Conservation (phyloP, 2,329 filamentous ascomycete species). For the Exserohilum turcica region DNA sequence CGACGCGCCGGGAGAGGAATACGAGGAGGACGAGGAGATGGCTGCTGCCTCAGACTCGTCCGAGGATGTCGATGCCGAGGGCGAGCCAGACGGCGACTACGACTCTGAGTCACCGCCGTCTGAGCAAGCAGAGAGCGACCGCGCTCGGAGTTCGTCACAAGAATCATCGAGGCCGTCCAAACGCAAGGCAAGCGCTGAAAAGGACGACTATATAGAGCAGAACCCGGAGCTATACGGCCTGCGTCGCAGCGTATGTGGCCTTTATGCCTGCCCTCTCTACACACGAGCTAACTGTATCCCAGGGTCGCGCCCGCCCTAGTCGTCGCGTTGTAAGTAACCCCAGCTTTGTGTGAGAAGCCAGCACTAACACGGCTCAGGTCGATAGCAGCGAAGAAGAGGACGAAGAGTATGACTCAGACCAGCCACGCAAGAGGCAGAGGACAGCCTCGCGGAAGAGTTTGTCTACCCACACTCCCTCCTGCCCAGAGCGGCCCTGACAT, state of each 20-base stretch:
- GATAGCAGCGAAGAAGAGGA: constrained; percentile 71
- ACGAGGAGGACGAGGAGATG: constrained; percentile 52
- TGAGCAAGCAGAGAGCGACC: constrained; percentile 53
- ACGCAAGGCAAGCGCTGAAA: constrained; percentile 67
- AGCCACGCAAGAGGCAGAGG: constrained; percentile 67
- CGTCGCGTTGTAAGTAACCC: constrained; percentile 62
- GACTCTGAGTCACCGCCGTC: constrained; percentile 65
- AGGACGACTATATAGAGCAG: constrained; percentile 84
- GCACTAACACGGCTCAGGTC: constrained; percentile 51
- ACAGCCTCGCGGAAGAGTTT: constrained; percentile 68
- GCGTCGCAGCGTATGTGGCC: constrained; percentile 77
- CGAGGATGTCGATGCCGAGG: constrained; percentile 56
- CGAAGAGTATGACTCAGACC: constrained; percentile 70
- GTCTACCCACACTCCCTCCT: constrained; percentile 32
- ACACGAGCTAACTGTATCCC: constrained; percentile 41
- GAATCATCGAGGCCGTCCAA: constrained; percentile 70
- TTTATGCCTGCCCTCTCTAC: constrained; percentile 8
- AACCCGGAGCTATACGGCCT: constrained; percentile 96
- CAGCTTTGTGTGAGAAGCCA: constrained; percentile 12
- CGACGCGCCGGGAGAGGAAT: constrained; percentile 49
- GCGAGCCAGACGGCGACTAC: constrained; percentile 69
- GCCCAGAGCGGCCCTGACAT: constrained; percentile 50
- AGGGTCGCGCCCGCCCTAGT: constrained; percentile 65
- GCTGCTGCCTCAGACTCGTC: constrained; percentile 54
- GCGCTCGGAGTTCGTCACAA: constrained; percentile 69